Conservation (phyloP, 179 eudicot species). For the Spergularia azorica region DNA sequence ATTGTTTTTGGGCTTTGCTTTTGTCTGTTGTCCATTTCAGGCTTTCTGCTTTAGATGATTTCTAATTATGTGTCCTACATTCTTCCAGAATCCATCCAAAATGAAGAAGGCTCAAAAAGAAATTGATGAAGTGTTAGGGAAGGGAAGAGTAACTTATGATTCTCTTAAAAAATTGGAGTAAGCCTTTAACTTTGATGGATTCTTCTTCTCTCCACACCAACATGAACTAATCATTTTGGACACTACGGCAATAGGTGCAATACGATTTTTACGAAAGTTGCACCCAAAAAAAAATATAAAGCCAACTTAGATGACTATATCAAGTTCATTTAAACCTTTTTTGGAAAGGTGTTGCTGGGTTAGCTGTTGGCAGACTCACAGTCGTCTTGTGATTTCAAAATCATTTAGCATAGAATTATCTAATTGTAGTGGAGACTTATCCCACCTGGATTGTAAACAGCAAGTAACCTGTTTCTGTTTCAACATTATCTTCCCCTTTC, state of each 20-base stretch:
- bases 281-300: too few species aligned
- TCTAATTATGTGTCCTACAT: slow-evolving; percentile 1
- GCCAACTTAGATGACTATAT: neutral
- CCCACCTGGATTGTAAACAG: neutral
- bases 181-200: slow-evolving; percentile 22
- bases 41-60: slow-evolving; percentile 10
- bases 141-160: slow-evolving; percentile 63
- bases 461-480: slow-evolving; percentile 4
- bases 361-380: neutral
- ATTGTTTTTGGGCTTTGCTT: neutral
- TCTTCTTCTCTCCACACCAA: neutral
- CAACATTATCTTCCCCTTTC: neutral
- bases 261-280: neutral
- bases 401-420: neutral
- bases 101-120: slow-evolving; percentile 98
- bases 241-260: neutral
- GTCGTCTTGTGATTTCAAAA: neutral
- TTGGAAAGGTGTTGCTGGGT: neutral
- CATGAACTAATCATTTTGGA: slow-evolving; percentile 3
- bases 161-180: slow-evolving; percentile 78
- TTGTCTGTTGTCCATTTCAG: neutral
- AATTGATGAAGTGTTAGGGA: slow-evolving; percentile 77
- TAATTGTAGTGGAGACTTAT: neutral
- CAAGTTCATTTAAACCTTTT: neutral
- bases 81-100: slow-evolving; percentile 77